Base-by-base conservation (phyloP, 192 early-diverging fungal genomes). In the Geranomyces variabilis region DNA sequence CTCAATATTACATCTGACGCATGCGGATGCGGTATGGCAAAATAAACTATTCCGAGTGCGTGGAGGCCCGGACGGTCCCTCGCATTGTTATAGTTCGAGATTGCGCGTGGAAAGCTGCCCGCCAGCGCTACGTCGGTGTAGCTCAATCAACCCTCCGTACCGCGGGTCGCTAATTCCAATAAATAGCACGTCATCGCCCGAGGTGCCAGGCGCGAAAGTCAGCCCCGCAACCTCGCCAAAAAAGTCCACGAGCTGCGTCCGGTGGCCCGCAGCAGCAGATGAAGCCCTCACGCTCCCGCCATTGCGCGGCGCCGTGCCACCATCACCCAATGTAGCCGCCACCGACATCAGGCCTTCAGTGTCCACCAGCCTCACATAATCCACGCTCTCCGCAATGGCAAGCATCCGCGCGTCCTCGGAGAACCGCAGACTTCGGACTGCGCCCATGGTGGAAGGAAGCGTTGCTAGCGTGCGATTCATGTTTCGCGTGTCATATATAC, bases 191-290 rank as follows among this genome's bases (percentile, higher is more conserved):
- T 83, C 75, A 1, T 59, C 57, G 14, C 68, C 68, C 15, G 21
- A 24, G 43, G 80, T 72, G 21, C 67, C 86, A 15, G 85, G 85
- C 7, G 81, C 82, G 47, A 90, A 84, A 55, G 73, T 46, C n/a
- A 88, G 77, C 3, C 90, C 90, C 0, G 88, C 74, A 66, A 91
- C 87, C 55, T 91, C 89, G 12, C 90, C 90, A 81, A 90, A 90
- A 63, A 91, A 84, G 70, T 91, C 90, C 49, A 91, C 77, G 4
- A 85, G 77, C 77, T 91, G 90, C 14, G 19, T 58, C 56, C 55
- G 17, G 34, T 43, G 51, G 48, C 0, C 46, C 46, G 12, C 12
- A 47, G 46, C 46, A 47, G 46, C 46, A 47, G 46, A n/a, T n/a
- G n/a, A n/a, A n/a, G n/a, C n/a, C n/a, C n/a, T n/a, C n/a, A n/a